A percentile compares a stretch with the other conserved stretches of the same genome.
These are phyloP conservation scores for Haplosporangium sp. DNA, from an alignment of 371 early-diverging fungal genomes.

Conservation along the genomic window DNA sequence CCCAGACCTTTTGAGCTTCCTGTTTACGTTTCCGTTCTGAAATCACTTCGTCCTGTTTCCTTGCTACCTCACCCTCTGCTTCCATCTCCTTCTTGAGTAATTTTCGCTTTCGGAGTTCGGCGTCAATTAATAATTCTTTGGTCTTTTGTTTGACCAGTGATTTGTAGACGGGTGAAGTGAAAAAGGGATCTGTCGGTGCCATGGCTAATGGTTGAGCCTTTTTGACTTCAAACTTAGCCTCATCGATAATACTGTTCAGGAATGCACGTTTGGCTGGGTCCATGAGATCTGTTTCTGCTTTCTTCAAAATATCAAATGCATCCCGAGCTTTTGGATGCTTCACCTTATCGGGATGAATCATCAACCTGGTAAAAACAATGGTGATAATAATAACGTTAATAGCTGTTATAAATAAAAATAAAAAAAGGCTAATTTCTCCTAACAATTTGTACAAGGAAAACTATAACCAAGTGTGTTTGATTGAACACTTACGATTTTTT, in stretches of 20 bases:
- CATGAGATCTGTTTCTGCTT: slow-evolving; percentile 82
- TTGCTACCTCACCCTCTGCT: slow-evolving; percentile 71
- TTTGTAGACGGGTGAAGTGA: slow-evolving; percentile 51
- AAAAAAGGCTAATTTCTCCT: background rate
- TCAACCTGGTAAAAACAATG: slow-evolving; percentile 52
- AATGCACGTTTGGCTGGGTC: slow-evolving; percentile 72
- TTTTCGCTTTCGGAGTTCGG: slow-evolving; percentile 71
- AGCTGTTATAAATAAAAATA: slow-evolving; percentile 12
- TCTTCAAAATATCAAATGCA: slow-evolving; percentile 88
- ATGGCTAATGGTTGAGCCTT: slow-evolving; percentile 55
- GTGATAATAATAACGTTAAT: too few species aligned
- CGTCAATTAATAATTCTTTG: slow-evolving; percentile 73
- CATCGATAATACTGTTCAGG: slow-evolving; percentile 69
- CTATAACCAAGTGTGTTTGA: background rate
- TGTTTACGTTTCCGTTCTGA: slow-evolving; percentile 70
- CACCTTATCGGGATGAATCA: slow-evolving; percentile 92
- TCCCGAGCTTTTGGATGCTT: slow-evolving; percentile 83
- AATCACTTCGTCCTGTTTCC: slow-evolving; percentile 59
- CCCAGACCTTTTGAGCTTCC: slow-evolving; percentile 80
- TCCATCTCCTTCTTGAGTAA: slow-evolving; percentile 78
- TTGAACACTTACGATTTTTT: slow-evolving; percentile 69
- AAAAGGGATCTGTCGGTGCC: slow-evolving; percentile 47
- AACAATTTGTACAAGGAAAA: background rate
- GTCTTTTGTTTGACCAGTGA: slow-evolving; percentile 64
- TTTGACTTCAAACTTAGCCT: slow-evolving; percentile 75